Conservation (phyloP, 2,329 filamentous ascomycete genomes). For the Curvularia sp. region DNA sequence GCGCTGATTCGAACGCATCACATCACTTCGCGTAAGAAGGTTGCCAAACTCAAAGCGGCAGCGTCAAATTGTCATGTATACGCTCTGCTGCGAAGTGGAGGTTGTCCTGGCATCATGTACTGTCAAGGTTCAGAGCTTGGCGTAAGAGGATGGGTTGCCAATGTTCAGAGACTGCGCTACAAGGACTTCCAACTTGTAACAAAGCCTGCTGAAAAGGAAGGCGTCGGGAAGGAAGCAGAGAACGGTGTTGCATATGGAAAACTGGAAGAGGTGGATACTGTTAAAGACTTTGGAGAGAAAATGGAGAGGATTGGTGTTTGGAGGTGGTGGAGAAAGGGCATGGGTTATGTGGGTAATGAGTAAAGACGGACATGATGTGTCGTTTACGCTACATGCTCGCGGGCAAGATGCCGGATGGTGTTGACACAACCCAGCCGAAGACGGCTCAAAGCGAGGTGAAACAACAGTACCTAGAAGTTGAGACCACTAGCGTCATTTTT, state of each 20-base stretch:
- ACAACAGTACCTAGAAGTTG: neutral
- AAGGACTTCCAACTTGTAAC: slow-evolving; percentile 73
- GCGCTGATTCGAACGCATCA: slow-evolving; percentile 80
- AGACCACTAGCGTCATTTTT: neutral
- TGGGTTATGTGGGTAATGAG: slow-evolving; percentile 60
- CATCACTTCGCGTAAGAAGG: slow-evolving; percentile 81
- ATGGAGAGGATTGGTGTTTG: slow-evolving; percentile 68
- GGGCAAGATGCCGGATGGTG: neutral
- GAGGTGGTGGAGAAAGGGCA: slow-evolving; percentile 71
- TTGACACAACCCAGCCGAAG: neutral
- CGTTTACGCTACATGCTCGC: neutral
- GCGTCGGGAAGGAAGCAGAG: slow-evolving; percentile 2
- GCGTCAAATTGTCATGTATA: slow-evolving; percentile 67
- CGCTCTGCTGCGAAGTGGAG: slow-evolving; percentile 71
- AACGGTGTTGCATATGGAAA: slow-evolving; percentile 38
- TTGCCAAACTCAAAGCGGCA: slow-evolving; percentile 68
- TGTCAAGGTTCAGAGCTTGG: slow-evolving; percentile 67
- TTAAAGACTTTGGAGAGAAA: slow-evolving; percentile 67
- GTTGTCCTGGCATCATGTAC: slow-evolving; percentile 79
- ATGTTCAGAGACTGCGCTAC: slow-evolving; percentile 70
- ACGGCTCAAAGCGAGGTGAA: neutral
- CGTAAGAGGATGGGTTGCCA: slow-evolving; percentile 68
- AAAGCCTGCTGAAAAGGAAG: slow-evolving; percentile 55
- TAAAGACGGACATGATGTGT: neutral
- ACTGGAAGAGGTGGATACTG: slow-evolving; percentile 65